A percentile compares a stretch with the other conserved stretches of the same genome.
Conservation (phyloP, 2,329 filamentous ascomycete genomes). For the Clarireedia paspali region DNA sequence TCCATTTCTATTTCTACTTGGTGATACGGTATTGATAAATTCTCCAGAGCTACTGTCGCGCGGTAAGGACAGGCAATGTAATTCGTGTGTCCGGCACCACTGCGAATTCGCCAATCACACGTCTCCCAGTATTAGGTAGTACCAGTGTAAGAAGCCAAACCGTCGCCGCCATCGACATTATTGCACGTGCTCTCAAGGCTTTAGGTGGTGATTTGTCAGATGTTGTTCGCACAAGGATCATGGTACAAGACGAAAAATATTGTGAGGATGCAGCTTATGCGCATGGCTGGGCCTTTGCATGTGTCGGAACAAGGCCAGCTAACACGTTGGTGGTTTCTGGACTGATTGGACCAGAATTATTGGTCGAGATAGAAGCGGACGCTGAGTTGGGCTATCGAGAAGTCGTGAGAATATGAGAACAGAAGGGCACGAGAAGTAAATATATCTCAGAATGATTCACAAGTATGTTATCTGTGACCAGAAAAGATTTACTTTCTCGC, state of each 20-base stretch:
- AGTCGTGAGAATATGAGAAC: too few relatives aligned
- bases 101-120: slow-evolving; percentile 21
- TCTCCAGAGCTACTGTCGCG: slow-evolving; percentile 21
- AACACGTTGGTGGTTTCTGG: slow-evolving; percentile 15
- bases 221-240: slow-evolving; percentile 25
- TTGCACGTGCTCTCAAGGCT: slow-evolving; percentile 21
- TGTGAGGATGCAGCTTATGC: slow-evolving; percentile 24
- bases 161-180: slow-evolving; percentile 26
- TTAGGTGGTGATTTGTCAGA: slow-evolving; percentile 25
- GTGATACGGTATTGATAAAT: neutral
- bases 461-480: too few relatives aligned
- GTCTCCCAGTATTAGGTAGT: neutral
- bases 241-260: slow-evolving; percentile 21
- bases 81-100: slow-evolving; percentile 30
- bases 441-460: too few relatives aligned
- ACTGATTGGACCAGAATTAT: slow-evolving; percentile 12
- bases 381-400: slow-evolving; percentile 7
- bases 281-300: slow-evolving; percentile 26
- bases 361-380: slow-evolving; percentile 20
- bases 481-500: too few relatives aligned
- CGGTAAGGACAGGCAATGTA: slow-evolving; percentile 22
- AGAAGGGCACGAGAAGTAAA: too few relatives aligned
- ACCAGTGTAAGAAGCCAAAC: slow-evolving; percentile 26
- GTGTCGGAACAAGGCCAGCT: slow-evolving; percentile 18
- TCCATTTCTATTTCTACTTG: neutral